phyloP scores from a whole-genome alignment of 495 filamentous ascomycete species.

The Neurospora sp. region DNA sequence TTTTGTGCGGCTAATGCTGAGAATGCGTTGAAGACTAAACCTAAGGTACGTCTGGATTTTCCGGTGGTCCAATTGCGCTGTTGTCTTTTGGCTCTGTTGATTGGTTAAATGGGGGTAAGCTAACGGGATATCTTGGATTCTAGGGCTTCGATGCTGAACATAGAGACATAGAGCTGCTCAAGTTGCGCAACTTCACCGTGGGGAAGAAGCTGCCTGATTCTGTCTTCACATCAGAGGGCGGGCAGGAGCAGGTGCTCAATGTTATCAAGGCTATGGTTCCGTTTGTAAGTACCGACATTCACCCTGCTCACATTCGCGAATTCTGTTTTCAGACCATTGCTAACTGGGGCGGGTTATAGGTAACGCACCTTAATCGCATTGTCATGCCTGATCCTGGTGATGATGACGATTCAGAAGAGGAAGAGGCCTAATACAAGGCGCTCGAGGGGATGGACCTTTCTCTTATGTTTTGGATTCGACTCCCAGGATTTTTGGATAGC shows the following conservation, averaged over 20 bases:
- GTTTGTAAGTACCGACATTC: constrained; percentile 42
- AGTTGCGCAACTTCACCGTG: constrained; percentile 61
- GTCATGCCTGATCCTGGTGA: constrained; percentile 52
- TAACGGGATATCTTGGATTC: background rate
- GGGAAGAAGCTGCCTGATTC: constrained; percentile 51
- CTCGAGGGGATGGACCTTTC: background rate
- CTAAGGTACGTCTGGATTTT: constrained; percentile 51
- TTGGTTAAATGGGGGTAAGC: background rate
- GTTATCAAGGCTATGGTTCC: constrained; percentile 47
- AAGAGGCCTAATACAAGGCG: constrained; percentile 7
- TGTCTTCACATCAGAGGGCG: constrained; percentile 39
- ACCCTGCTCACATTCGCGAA: constrained; percentile 2
- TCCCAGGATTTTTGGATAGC: background rate
- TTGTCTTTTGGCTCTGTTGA: background rate
- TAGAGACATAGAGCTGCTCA: constrained; percentile 10
- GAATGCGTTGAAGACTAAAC: constrained; percentile 72
- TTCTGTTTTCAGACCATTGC: background rate
- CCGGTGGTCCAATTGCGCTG: background rate
- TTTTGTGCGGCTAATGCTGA: constrained; percentile 59
- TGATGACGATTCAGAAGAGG: constrained; percentile 25
- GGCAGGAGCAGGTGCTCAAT: constrained; percentile 15
- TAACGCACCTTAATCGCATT: constrained; percentile 52
- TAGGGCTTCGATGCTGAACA: constrained; percentile 68
- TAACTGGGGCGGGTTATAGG: constrained; percentile 20
- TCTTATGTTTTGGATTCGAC: background rate